These are phyloP conservation scores for Hygrocybe punicea DNA, from an alignment of 768 basidiomycete genomes.

Conservation along the genomic window DNA sequence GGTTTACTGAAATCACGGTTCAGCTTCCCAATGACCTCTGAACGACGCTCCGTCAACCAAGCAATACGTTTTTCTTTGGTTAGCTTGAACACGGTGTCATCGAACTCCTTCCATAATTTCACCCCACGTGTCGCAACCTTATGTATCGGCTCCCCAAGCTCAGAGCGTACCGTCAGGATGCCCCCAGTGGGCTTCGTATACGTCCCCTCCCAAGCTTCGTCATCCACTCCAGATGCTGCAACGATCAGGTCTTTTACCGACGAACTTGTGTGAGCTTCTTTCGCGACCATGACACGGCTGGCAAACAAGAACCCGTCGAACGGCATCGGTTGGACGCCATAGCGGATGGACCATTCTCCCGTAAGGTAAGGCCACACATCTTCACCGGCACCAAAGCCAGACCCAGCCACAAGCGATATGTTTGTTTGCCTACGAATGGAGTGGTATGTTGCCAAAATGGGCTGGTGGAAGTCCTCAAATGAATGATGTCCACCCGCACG, in stretches of 20 bases:
- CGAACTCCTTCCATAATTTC: conserved; percentile 99
- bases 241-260: conserved; percentile 97
- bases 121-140: conserved; percentile 97
- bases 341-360: conserved; percentile 91
- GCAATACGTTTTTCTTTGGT: conserved; percentile 91
- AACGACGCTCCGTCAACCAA: conserved; percentile 84
- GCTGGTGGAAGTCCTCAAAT: conserved; percentile 98
- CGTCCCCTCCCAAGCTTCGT: conserved; percentile 90
- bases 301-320: conserved; percentile 97
- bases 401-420: conserved; percentile 87
- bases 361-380: conserved; percentile 97
- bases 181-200: conserved; percentile 94
- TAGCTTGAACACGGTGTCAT: conserved; percentile 91
- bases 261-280: conserved; percentile 93
- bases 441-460: conserved; percentile 85
- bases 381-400: conserved; percentile 81
- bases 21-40: conserved; percentile 85
- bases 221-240: conserved; percentile 86
- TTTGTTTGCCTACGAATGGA: conserved; percentile 87
- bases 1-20: conserved; percentile 96
- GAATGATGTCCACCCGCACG: conserved; percentile 98
- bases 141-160: conserved; percentile 98
- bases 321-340: conserved; percentile 90
- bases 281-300: conserved; percentile 97
- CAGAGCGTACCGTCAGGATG: conserved; percentile 93